Evolutionary conservation across 768 basidiomycete species (phyloP), one percentile per base, ranked within the genome.

Genomic region (Suillus clintonianus): DNA sequence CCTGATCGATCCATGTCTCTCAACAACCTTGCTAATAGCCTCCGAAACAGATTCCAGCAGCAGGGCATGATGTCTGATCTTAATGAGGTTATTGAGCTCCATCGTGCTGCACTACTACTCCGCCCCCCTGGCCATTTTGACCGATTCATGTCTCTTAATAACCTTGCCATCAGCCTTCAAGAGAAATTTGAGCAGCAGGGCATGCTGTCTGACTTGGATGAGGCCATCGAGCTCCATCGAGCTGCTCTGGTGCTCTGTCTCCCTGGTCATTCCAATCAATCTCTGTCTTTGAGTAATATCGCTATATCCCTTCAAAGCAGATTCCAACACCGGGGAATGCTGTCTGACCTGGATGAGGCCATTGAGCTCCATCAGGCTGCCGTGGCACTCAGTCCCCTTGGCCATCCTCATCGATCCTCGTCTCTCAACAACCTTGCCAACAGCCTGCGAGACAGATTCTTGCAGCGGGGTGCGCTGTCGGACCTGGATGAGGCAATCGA

Each of bases 11-110:
- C 64, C 34, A 65, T 36, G 22, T 51, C 56, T 19, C 67, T 69
- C 39, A 68, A 62, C 19, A 74, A 74, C 62, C 64, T 76, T 36
- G 75, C 72, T 5, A 66, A 70, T 42, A 69, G 69, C 2, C 68
- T 76, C 30, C 30, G 63, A 7, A 59, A 67, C 58, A 74, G 69
- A 19, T 78, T 77, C 55, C 67, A 69, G 34, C 60, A 67, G 3
- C 60, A 61, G 13, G 63, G 61, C 3, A 42, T 70, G 19, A 39
- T 67, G 14, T 22, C 63, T n/a, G 77, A 78, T 54, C 68, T 78
- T 32, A 67, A 78, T 30, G 58, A 66, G 32, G 73, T 73, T 1
- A 64, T 74, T 4, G 53, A 66, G 37, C 67, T 70, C 45, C 70
- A 70, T 54, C 65, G 70, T 42, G 60, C 64, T 2, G 66, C 73